phyloP scores from a whole-genome alignment of 169 alveolate genomes.

The Eimeria necatrix region DNA sequence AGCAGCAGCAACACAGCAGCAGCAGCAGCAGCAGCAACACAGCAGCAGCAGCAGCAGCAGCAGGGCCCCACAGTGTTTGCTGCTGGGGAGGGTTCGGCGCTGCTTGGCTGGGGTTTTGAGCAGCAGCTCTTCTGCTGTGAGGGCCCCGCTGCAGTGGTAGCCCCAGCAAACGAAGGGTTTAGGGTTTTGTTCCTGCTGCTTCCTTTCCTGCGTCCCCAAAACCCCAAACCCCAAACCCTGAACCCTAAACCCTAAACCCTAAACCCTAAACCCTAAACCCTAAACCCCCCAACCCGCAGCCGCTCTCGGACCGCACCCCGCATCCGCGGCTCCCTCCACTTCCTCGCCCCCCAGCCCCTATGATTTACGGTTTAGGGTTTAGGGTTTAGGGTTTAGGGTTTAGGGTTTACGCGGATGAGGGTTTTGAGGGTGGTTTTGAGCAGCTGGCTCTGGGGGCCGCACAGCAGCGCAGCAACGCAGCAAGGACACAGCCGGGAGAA shows the following conservation, averaged over 20 bases:
- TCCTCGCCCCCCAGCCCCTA: no score
- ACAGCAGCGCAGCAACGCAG: neutral
- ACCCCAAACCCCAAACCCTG: constrained; percentile 9
- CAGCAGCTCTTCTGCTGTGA: neutral
- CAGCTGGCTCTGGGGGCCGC: neutral
- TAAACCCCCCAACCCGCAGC: neutral
- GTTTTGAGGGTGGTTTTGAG: neutral
- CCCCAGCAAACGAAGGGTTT: constrained; percentile 38
- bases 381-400: constrained; percentile 25
- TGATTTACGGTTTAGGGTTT: neutral
- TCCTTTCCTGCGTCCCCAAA: constrained; percentile 33
- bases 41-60: no score
- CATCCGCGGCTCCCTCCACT: no score
- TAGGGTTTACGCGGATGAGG: neutral
- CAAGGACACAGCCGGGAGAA: constrained; percentile 25
- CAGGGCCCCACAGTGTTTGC: no score
- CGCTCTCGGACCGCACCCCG: neutral
- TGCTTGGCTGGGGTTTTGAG: no score
- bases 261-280: neutral
- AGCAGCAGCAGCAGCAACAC: no score
- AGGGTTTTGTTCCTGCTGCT: neutral
- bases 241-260: constrained; percentile 43
- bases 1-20: no score
- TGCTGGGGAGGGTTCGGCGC: no score
- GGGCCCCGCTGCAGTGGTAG: constrained; percentile 13